Conservation (phyloP, 2,329 filamentous ascomycete genomes). For the Diaporthe capsici region DNA sequence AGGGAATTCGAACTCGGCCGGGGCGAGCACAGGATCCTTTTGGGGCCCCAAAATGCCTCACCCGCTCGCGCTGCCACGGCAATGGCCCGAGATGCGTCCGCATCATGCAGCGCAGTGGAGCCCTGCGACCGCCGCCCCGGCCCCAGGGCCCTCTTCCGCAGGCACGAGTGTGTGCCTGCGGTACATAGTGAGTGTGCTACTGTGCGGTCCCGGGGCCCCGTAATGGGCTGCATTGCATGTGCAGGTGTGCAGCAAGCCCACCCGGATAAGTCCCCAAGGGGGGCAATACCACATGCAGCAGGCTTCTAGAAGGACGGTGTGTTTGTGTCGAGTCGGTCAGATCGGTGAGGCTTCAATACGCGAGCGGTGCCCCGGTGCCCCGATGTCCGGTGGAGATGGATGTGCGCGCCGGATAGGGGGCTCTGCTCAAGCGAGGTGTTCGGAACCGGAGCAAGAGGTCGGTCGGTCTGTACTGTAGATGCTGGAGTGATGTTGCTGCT, state of each 20-base stretch:
- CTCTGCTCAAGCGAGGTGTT: not conserved
- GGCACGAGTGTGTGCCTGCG: not conserved
- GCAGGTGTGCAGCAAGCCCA: constrained; percentile 15
- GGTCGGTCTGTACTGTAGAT: not conserved
- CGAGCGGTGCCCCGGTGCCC: constrained; percentile 29
- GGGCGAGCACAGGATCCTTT: not conserved
- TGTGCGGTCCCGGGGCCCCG: constrained; percentile 30
- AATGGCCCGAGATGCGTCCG: constrained; percentile 34
- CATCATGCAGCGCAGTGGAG: constrained; percentile 24
- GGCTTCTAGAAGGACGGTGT: constrained; percentile 32
- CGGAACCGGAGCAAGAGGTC: constrained; percentile 3
- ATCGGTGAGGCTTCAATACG: constrained; percentile 8
- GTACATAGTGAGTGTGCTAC: not conserved
- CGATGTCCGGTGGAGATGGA: constrained; percentile 26
- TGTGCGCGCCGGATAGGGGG: not conserved
- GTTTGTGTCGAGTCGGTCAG: constrained; percentile 5
- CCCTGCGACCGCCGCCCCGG: constrained; percentile 2
- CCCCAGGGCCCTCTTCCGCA: not conserved
- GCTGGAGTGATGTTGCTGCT: not conserved
- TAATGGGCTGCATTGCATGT: constrained; percentile 31
- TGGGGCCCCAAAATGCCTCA: constrained; percentile 29
- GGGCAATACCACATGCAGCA: constrained; percentile 11
- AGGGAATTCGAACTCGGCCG: constrained; percentile 31
- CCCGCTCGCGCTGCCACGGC: constrained; percentile 6
- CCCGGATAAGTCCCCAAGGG: constrained; percentile 2